Evolutionary conservation across 2,329 filamentous ascomycete species (phyloP).

Genomic region (Amauroascus verrucosus): DNA sequence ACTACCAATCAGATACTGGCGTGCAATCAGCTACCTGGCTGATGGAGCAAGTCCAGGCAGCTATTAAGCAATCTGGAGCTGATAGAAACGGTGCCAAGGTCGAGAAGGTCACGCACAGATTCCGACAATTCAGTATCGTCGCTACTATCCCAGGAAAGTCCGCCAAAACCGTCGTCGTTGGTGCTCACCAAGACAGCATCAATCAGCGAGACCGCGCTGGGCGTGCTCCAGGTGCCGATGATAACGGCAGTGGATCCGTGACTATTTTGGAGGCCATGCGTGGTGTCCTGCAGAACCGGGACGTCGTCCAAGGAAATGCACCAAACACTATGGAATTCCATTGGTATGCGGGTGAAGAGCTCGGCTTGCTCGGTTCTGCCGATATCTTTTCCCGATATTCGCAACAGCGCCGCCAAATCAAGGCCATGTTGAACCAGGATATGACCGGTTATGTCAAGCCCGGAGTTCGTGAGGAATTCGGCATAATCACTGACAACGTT

Average conservation of each 20-base stretch:
- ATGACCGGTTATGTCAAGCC: slow-evolving; percentile 89
- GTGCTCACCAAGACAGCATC: slow-evolving; percentile 90
- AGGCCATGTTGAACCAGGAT: slow-evolving; percentile 96
- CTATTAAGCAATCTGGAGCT: slow-evolving; percentile 63
- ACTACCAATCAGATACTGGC: slow-evolving; percentile 55
- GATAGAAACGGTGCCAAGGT: slow-evolving; percentile 51
- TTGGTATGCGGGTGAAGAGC: slow-evolving; percentile 89
- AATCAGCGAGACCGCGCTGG: slow-evolving; percentile 82
- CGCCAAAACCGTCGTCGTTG: slow-evolving; percentile 76
- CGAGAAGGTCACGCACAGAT: slow-evolving; percentile 66
- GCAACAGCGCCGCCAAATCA: slow-evolving; percentile 61
- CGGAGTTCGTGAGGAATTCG: slow-evolving; percentile 72
- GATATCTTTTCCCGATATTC: slow-evolving; percentile 79
- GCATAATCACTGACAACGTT: slow-evolving; percentile 87
- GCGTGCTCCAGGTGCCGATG: slow-evolving; percentile 83
- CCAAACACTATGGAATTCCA: slow-evolving; percentile 91
- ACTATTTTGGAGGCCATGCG: slow-evolving; percentile 89
- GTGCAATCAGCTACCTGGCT: slow-evolving; percentile 78
- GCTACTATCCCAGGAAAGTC: slow-evolving; percentile 79
- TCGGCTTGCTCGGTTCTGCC: slow-evolving; percentile 75
- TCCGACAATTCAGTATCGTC: slow-evolving; percentile 86
- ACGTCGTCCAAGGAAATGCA: slow-evolving; percentile 59
- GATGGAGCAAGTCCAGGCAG: slow-evolving; percentile 59
- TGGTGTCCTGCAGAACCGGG: slow-evolving; percentile 62
- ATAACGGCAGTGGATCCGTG: slow-evolving; percentile 85